Base-by-base conservation (phyloP, 2,329 filamentous ascomycete species). In the Colletotrichum australisinense region DNA sequence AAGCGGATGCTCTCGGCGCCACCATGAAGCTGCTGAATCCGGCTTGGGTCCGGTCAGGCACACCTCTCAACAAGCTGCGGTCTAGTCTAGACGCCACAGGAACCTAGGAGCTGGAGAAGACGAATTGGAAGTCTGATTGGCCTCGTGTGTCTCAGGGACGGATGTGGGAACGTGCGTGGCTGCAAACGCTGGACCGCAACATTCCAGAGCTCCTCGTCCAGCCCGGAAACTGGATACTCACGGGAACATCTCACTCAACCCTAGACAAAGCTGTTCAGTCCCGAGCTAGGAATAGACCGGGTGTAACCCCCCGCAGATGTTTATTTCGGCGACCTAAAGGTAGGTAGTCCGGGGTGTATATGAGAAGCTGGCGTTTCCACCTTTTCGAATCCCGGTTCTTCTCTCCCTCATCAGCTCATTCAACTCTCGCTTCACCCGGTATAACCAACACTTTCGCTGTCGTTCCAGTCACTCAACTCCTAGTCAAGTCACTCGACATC, bases 111-210 rank as follows among this genome's bases (percentile, higher is more conserved):
- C 22, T 62, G 26, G 57, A 59, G 46, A 52, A 30, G 26, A 24
- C 5, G 8, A 22, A 32, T 16, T 38, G 26, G 24, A 24, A 9
- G 22, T 19, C 46, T 28, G 35, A 70, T 60, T 73, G 60, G 67
- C 7, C 1, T 28, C 16, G 1, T 1, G 14, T 62, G 70, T 70
- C 60, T 62, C 67, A 62, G 14, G 53, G 22, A 73, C 70, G 67
- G 46, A 73, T 52, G 35, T 30, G 70, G 67, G 19, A 52, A 26
- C 55, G 35, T 28, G 19, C 52, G 59, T 62, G 67, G 67, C 70
- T 65, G 70, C 70, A 73, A 65, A 22, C 70, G n/a, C 63, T 42
- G 32, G 49, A 60, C 32, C 12, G 26, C 49, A n/a, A 53, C 70
- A 73, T 73, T 73, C 70, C 70, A 56, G 30, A n/a, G 32, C 46